Evolutionary conservation across 2,329 filamentous ascomycete genomes (phyloP), one percentile per base, ranked within the genome.

Genomic region (Colletotrichum destructivum): DNA sequence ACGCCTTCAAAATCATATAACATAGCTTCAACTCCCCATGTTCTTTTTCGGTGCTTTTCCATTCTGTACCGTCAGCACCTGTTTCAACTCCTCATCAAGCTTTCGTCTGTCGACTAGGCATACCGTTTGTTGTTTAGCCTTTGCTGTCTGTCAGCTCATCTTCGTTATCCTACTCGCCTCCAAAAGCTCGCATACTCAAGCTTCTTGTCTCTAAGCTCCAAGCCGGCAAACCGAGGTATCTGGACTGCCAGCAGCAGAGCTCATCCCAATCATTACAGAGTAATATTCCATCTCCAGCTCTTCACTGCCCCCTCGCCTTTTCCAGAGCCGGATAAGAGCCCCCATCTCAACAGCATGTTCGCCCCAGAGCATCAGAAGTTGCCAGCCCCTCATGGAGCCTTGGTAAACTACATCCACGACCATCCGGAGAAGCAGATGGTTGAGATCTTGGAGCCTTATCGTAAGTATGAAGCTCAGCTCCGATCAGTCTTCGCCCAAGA

Each of bases 401-500:
- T 89, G 76, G 82, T 81, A 49, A 82, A 78, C 67, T 88, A 93
- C 79, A 84, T 94, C 69, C 82, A 85, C 15, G 81, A 85, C 67
- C 84, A 91, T 73, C 83, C 86, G 7, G 81, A 88, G 35, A 87
- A 82, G 65, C 82, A 89, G 1, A 83, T 94, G 74, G 73, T 79
- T 7, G 84, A 92, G 44, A 83, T 94, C 63, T 80, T 94, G 67
- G 82, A 87, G 62, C 92, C 92, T 0, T 94, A 90, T 81, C 89
- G 91, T 77, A 81, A 88, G 65, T 94, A 91, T 75, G 93, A 95
- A 79, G 86, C 88, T 57, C 86, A 88, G 71, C 83, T 94, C 62
- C 89, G 93, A 55, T 87, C 91, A 73, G 77, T 92, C 21, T 94
- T 91, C 76, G 92, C 92, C 47, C 93, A 94, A 77, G 86, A 93